phyloP scores from a whole-genome alignment of 202 grass and related monocot species.

The Eragrostis tef region DNA sequence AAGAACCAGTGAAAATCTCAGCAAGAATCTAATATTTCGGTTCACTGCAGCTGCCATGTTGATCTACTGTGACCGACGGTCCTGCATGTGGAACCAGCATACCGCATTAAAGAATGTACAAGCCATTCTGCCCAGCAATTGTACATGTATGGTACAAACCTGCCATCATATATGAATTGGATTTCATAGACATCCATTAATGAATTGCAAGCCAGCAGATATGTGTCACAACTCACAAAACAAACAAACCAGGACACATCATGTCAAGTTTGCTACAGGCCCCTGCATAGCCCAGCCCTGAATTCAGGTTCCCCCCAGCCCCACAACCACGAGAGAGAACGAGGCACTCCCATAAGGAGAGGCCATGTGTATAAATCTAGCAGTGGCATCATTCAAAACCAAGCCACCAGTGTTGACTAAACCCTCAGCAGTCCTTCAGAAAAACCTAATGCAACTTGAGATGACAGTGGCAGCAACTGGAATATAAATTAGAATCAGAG shows the following conservation, averaged over 20 bases:
- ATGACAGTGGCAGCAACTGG: slow-evolving; percentile 28
- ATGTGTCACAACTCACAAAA: slow-evolving; percentile 52
- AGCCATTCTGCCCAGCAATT: slow-evolving; percentile 33
- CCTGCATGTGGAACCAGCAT: slow-evolving; percentile 43
- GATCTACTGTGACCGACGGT: slow-evolving; percentile 61
- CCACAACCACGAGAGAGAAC: slow-evolving; percentile 26
- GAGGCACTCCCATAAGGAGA: not conserved
- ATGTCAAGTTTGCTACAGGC: slow-evolving; percentile 50
- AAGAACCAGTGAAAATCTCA: not conserved
- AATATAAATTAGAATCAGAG: slow-evolving; percentile 35
- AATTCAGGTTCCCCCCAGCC: slow-evolving; percentile 55
- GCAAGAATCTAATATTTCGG: not conserved
- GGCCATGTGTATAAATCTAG: not conserved
- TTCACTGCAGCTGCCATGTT: not conserved
- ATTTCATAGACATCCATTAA: slow-evolving; percentile 48
- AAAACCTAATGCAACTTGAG: slow-evolving; percentile 42
- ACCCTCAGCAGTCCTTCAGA: slow-evolving; percentile 1
- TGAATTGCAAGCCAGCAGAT: slow-evolving; percentile 48
- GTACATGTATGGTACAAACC: slow-evolving; percentile 49
- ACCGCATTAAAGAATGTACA: slow-evolving; percentile 53
- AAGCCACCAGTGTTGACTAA: slow-evolving; percentile 48
- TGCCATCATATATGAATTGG: slow-evolving; percentile 38
- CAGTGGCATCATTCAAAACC: slow-evolving; percentile 41
- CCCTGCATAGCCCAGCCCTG: slow-evolving; percentile 53
- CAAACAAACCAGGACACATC: slow-evolving; percentile 51